These are phyloP conservation scores for Paragyromitra xinjiangensis DNA, from an alignment of 495 filamentous ascomycete species.

Conservation along the genomic window DNA sequence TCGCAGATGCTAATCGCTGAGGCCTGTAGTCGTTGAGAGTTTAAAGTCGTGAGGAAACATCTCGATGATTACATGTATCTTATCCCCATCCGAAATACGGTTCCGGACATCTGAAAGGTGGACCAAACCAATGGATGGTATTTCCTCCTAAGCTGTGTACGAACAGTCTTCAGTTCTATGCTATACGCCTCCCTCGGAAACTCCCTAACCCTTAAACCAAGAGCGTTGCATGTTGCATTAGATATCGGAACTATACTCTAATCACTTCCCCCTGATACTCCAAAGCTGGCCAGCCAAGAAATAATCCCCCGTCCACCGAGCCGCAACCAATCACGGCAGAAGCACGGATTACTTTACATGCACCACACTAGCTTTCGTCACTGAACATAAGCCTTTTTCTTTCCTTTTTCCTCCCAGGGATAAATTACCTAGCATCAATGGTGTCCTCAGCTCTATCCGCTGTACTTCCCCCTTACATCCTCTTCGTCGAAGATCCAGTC, in stretches of 20 bases:
- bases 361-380: background rate
- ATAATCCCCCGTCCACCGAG: background rate
- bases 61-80: too few species aligned
- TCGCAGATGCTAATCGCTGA: background rate
- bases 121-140: too few species aligned
- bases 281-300: background rate
- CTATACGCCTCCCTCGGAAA: too few species aligned
- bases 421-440: background rate
- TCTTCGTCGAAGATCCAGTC: background rate
- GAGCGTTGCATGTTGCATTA: too few species aligned
- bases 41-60: too few species aligned
- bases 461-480: background rate
- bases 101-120: too few species aligned
- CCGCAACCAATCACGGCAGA: background rate
- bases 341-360: background rate
- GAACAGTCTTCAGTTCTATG: too few species aligned
- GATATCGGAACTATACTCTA: too few species aligned
- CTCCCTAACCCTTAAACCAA: too few species aligned
- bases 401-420: background rate
- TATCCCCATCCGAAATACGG: too few species aligned
- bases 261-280: too few species aligned
- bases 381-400: slow-evolving; percentile 3
- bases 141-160: too few species aligned
- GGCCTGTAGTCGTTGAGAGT: background rate
- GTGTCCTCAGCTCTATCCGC: background rate